Percentiles rank a stretch among this genome's conserved stretches.
phyloP scores from a whole-genome alignment of 352 stramenopile species.

The Peronospora farinosa region DNA sequence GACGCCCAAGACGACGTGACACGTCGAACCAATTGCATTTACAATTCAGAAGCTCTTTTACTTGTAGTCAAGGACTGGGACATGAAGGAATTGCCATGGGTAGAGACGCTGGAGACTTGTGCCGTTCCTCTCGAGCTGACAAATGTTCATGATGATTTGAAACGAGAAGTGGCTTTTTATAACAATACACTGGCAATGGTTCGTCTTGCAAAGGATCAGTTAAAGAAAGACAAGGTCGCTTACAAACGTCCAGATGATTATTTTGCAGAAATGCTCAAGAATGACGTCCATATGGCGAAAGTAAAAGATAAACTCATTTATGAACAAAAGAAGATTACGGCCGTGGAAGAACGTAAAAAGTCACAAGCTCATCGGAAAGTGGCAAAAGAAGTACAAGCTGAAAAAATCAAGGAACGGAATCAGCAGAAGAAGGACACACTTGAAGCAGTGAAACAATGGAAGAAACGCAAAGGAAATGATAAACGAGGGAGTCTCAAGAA shows the following conservation, averaged over 20 bases:
- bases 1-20: slow-evolving; percentile 43
- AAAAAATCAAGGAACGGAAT: slow-evolving; percentile 77
- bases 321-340: slow-evolving; percentile 98
- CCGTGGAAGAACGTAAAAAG: slow-evolving; percentile 95
- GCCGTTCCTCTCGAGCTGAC: slow-evolving; percentile 45
- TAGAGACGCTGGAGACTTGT: slow-evolving; percentile 78
- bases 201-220: slow-evolving; percentile 58
- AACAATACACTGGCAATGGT: slow-evolving; percentile 84
- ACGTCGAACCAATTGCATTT: slow-evolving; percentile 52
- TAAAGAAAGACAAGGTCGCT: slow-evolving; percentile 64
- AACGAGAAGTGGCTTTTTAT: slow-evolving; percentile 95
- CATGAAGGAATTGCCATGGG: slow-evolving; percentile 49
- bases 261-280: slow-evolving; percentile 99
- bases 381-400: slow-evolving; percentile 90
- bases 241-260: slow-evolving; percentile 96
- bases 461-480: slow-evolving; percentile 79
- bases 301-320: slow-evolving; percentile 99
- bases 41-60: slow-evolving; percentile 67
- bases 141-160: slow-evolving; percentile 85
- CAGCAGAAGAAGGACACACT: slow-evolving; percentile 86
- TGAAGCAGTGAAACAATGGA: slow-evolving; percentile 85
- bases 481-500: slow-evolving; percentile 50
- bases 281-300: slow-evolving; percentile 92
- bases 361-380: slow-evolving; percentile 95
- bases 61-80: slow-evolving; percentile 58